A percentile compares a stretch with the other conserved stretches of the same genome.
Evolutionary conservation across 2,329 filamentous ascomycete genomes (phyloP).

Genomic region (Cordyceps javanica): DNA sequence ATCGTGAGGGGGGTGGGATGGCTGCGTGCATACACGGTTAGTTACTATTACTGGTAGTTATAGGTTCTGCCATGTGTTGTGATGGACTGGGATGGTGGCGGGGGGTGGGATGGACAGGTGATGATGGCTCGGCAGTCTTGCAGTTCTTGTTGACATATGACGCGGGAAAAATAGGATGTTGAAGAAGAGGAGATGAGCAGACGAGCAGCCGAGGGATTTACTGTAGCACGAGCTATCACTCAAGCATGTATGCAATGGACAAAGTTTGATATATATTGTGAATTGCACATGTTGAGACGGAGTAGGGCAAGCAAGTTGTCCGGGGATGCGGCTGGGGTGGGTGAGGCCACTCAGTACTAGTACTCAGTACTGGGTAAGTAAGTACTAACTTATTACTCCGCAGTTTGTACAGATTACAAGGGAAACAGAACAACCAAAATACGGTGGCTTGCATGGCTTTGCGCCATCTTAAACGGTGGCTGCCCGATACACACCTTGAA

Average conservation of each 20-base stretch:
- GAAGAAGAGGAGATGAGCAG: background rate
- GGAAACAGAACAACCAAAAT: background rate
- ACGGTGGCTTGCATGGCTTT: background rate
- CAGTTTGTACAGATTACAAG: background rate
- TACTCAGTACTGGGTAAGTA: background rate
- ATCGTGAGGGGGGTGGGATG: background rate
- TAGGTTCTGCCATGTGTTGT: too few species aligned
- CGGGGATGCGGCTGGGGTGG: background rate
- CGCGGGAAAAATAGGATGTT: background rate
- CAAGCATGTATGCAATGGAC: background rate
- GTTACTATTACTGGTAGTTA: too few species aligned
- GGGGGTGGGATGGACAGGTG: background rate
- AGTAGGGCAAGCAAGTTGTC: background rate
- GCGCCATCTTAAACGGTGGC: slow-evolving; percentile 9
- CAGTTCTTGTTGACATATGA: background rate
- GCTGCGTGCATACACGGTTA: too few species aligned
- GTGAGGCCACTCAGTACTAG: too few species aligned
- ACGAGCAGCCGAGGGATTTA: too few species aligned
- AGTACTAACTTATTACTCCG: background rate
- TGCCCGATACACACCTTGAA: background rate
- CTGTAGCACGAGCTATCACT: too few species aligned
- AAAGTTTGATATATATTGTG: background rate
- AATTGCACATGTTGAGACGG: background rate
- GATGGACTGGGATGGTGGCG: background rate
- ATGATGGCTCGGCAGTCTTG: background rate